A percentile compares a stretch with the other conserved stretches of the same genome.
Conservation (phyloP, 2,329 filamentous ascomycete species). For the Paracoccidioides lutzii region DNA sequence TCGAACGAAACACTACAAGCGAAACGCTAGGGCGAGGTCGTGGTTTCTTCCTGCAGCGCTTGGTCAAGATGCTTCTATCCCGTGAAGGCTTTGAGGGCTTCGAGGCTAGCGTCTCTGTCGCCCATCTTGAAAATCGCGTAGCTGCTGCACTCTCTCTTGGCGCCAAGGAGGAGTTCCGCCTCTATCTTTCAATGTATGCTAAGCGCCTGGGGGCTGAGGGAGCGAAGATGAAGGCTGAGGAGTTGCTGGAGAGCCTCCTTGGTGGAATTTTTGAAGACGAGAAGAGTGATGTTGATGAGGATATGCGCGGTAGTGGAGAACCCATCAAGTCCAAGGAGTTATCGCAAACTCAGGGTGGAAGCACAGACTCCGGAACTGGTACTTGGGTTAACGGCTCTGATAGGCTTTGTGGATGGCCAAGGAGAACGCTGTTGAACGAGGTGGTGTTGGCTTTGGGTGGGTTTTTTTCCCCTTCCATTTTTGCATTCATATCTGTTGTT, state of each 20-base stretch:
- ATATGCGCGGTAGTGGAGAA: constrained; percentile 21
- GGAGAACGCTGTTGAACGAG: constrained; percentile 74
- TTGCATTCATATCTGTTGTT: too few relatives aligned
- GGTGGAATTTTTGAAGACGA: constrained; percentile 51
- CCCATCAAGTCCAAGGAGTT: constrained; percentile 1
- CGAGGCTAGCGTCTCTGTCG: constrained; percentile 81
- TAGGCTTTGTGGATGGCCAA: constrained; percentile 79
- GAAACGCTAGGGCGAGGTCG: constrained; percentile 85
- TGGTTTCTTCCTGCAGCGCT: constrained; percentile 77
- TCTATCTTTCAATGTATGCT: constrained; percentile 97
- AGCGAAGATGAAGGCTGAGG: constrained; percentile 76
- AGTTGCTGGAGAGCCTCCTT: constrained; percentile 69
- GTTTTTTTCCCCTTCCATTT: constrained; percentile 20
- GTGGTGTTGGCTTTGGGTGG: constrained; percentile 86
- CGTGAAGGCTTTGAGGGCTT: constrained; percentile 86
- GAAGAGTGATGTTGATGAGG: constrained; percentile 28
- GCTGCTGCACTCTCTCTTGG: constrained; percentile 76
- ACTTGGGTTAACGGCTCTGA: constrained; percentile 57
- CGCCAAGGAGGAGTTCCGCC: constrained; percentile 79
- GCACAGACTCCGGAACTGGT: constrained; percentile 23
- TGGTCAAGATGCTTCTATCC: constrained; percentile 78
- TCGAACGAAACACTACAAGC: constrained; percentile 89
- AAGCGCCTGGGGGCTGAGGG: constrained; percentile 90
- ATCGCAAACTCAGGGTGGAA: background rate
- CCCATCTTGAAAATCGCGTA: constrained; percentile 87